Conservation (phyloP, 1,284 basidiomycete species). For the Rhodotorula sp. region DNA sequence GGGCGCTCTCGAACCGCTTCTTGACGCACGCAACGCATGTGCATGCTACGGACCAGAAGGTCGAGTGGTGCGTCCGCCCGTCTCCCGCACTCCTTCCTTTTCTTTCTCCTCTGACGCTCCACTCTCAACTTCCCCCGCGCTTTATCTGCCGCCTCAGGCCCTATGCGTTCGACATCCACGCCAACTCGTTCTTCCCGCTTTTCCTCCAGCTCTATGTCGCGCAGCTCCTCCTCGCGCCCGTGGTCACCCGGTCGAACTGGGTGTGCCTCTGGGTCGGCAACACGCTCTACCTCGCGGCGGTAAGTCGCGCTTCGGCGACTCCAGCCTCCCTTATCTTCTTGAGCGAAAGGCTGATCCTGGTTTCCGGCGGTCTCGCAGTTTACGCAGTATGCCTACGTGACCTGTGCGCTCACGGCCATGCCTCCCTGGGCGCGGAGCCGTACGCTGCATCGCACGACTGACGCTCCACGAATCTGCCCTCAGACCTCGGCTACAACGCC, state of each 20-base stretch:
- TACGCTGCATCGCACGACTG: not conserved
- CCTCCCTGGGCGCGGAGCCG: no score
- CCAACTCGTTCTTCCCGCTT: constrained; percentile 90
- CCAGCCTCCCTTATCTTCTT: not conserved
- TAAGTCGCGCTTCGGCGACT: not conserved
- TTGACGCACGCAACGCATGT: constrained; percentile 48
- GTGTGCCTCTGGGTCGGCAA: constrained; percentile 90
- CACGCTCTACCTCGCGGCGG: constrained; percentile 49
- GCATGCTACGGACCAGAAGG: constrained; percentile 49
- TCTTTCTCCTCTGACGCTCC: not conserved
- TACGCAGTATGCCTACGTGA: constrained; percentile 84
- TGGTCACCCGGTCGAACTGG: constrained; percentile 82
- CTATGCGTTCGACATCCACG: constrained; percentile 92
- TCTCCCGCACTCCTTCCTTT: not conserved
- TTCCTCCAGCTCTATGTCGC: constrained; percentile 84
- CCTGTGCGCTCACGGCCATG: constrained; percentile 54
- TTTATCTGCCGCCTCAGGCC: constrained; percentile 56
- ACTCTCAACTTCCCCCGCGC: not conserved
- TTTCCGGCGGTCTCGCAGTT: constrained; percentile 57
- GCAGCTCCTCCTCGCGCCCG: constrained; percentile 77
- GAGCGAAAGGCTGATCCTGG: not conserved
- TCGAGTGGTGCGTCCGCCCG: constrained; percentile 45
- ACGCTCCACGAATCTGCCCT: not conserved
- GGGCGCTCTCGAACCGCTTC: constrained; percentile 46
- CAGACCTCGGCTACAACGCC: constrained; percentile 75